These are phyloP conservation scores for Hanseniaspora sp. DNA, from an alignment of 1,139 yeast genomes.

Conservation along the genomic window DNA sequence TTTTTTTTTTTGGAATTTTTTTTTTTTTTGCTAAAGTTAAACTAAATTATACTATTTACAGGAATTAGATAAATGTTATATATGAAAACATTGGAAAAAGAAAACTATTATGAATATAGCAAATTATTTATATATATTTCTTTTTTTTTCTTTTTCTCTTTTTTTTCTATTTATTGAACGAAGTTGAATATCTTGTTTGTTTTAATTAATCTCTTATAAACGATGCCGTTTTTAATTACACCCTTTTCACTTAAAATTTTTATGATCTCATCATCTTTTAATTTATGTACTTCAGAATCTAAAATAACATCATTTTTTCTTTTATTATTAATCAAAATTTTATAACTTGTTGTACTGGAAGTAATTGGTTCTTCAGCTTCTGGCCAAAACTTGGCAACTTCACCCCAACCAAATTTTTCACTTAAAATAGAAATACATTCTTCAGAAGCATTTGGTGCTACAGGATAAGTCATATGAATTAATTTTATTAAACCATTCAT, in stretches of 20 bases:
- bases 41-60: not conserved
- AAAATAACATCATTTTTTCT: conserved; percentile 41
- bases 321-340: conserved; percentile 61
- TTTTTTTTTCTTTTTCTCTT: not conserved
- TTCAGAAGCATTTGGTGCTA: conserved; percentile 61
- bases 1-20: not conserved
- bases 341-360: conserved; percentile 35
- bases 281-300: conserved; percentile 29
- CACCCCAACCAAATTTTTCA: conserved; percentile 27
- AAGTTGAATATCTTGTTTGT: conserved; percentile 28
- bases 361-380: conserved; percentile 31
- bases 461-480: conserved; percentile 37
- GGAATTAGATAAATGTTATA: not conserved
- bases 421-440: conserved; percentile 62
- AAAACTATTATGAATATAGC: too few species aligned
- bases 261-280: conserved; percentile 30
- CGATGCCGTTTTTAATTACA: conserved; percentile 19
- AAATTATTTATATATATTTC: not conserved
- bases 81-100: not conserved
- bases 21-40: not conserved
- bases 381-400: conserved; percentile 51
- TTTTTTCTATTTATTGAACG: not conserved
- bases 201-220: conserved; percentile 31
- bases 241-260: conserved; percentile 32
- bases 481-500: conserved; percentile 43